phyloP scores from a whole-genome alignment of 768 basidiomycete species.

The Brasilioporus rufonigricans region DNA sequence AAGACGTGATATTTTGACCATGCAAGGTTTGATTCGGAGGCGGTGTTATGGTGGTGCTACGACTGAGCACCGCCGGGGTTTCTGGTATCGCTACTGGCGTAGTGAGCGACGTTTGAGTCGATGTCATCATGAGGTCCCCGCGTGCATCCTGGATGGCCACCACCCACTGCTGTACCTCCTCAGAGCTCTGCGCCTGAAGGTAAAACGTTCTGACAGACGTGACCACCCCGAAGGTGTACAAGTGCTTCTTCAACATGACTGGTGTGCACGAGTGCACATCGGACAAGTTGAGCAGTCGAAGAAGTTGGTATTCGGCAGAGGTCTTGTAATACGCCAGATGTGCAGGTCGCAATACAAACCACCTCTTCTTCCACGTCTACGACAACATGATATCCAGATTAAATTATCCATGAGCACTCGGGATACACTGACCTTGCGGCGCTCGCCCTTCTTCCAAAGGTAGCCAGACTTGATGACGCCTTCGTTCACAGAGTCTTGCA shows the following conservation, averaged over 20 bases:
- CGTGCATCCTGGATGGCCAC: slow-evolving; percentile 74
- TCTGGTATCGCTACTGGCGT: slow-evolving; percentile 56
- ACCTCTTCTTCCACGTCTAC: slow-evolving; percentile 98
- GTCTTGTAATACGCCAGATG: slow-evolving; percentile 98
- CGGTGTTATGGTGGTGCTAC: slow-evolving; percentile 38
- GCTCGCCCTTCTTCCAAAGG: slow-evolving; percentile 96
- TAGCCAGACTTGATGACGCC: slow-evolving; percentile 88
- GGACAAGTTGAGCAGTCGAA: slow-evolving; percentile 80
- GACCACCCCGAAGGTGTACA: slow-evolving; percentile 88
- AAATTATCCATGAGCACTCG: background rate
- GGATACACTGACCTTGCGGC: slow-evolving; percentile 73
- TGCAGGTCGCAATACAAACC: slow-evolving; percentile 92
- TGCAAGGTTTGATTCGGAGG: slow-evolving; percentile 46
- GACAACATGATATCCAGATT: slow-evolving; percentile 1
- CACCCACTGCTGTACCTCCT: slow-evolving; percentile 85
- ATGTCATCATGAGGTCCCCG: slow-evolving; percentile 58
- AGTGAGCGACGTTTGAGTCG: slow-evolving; percentile 52
- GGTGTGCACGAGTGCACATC: slow-evolving; percentile 89
- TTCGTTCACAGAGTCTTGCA: slow-evolving; percentile 56
- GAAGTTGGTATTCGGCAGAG: slow-evolving; percentile 89
- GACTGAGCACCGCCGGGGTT: slow-evolving; percentile 27
- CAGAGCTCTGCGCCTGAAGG: slow-evolving; percentile 69
- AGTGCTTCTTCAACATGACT: slow-evolving; percentile 85
- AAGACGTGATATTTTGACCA: slow-evolving; percentile 60
- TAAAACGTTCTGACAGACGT: slow-evolving; percentile 90